Evolutionary conservation across 371 early-diverging fungal genomes (phyloP).

Genomic region (Mucor indicus): DNA sequence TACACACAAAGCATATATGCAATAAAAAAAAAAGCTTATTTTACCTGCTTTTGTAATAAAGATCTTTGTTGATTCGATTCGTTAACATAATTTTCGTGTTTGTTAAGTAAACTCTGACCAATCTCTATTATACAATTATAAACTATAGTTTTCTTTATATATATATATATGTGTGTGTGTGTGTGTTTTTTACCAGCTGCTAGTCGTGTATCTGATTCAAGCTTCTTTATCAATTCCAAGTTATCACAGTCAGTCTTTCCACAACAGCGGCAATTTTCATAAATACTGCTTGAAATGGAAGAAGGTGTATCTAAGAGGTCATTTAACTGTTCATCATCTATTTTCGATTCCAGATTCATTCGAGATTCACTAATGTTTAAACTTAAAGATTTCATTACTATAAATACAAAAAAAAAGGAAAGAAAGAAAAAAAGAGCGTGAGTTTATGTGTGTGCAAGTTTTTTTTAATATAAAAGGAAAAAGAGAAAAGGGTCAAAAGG

Average conservation of each 20-base stretch:
- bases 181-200: slow-evolving; percentile 41
- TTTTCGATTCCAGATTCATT: background rate
- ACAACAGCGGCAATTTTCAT: slow-evolving; percentile 31
- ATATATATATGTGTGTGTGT: background rate
- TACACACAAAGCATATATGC: slow-evolving; percentile 7
- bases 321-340: slow-evolving; percentile 1
- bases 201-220: slow-evolving; percentile 35
- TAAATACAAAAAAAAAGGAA: background rate
- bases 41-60: slow-evolving; percentile 30
- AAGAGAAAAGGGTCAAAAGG: background rate
- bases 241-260: slow-evolving; percentile 22
- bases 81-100: slow-evolving; percentile 34
- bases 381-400: background rate
- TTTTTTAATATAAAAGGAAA: too few relatives aligned
- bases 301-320: slow-evolving; percentile 11
- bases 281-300: slow-evolving; percentile 11
- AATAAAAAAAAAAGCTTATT: slow-evolving; percentile 9
- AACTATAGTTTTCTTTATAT: too few relatives aligned
- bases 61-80: slow-evolving; percentile 26
- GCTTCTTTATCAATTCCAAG: slow-evolving; percentile 28
- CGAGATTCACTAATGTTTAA: too few relatives aligned
- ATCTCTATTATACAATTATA: slow-evolving; percentile 21
- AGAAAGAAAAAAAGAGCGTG: background rate
- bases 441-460: too few relatives aligned
- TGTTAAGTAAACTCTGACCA: slow-evolving; percentile 36